Evolutionary conservation across 1,139 yeast genomes (phyloP).

Genomic region (Yamadazyma trypodendri): DNA sequence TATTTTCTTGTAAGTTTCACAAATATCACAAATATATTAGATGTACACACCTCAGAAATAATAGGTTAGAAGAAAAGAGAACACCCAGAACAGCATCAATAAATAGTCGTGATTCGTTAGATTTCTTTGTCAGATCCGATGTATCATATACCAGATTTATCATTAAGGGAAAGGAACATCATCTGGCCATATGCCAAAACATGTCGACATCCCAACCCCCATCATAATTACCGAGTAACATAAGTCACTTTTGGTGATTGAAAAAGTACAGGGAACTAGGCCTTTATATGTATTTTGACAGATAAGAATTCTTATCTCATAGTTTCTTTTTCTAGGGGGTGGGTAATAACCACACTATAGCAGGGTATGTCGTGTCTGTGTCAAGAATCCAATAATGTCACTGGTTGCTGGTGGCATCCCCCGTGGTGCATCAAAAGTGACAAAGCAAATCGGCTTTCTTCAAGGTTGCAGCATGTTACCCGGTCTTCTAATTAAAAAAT

Average conservation of each 20-base stretch:
- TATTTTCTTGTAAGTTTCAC: too few species aligned
- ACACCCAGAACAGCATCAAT: too few species aligned
- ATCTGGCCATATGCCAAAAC: slow-evolving; percentile 2
- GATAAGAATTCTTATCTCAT: not conserved
- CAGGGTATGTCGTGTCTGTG: too few species aligned
- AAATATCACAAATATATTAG: not conserved
- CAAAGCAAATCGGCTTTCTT: too few species aligned
- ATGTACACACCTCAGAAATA: not conserved
- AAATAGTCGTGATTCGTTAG: not conserved
- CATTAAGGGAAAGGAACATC: slow-evolving; percentile 1
- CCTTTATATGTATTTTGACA: not conserved
- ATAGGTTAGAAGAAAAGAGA: too few species aligned
- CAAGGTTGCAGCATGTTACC: too few species aligned
- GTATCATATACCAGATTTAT: too few species aligned
- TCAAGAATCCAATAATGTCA: too few species aligned
- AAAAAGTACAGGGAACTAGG: not conserved
- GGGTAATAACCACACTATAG: not conserved
- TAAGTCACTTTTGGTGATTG: not conserved
- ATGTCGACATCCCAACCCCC: not conserved
- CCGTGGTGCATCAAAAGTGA: too few species aligned
- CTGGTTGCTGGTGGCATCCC: too few species aligned
- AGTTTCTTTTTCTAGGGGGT: not conserved
- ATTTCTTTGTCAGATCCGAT: too few species aligned
- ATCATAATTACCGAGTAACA: not conserved
- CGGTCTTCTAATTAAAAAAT: too few species aligned